phyloP scores from a whole-genome alignment of 2,329 filamentous ascomycete genomes.

The Sclerotinia subarctica region DNA sequence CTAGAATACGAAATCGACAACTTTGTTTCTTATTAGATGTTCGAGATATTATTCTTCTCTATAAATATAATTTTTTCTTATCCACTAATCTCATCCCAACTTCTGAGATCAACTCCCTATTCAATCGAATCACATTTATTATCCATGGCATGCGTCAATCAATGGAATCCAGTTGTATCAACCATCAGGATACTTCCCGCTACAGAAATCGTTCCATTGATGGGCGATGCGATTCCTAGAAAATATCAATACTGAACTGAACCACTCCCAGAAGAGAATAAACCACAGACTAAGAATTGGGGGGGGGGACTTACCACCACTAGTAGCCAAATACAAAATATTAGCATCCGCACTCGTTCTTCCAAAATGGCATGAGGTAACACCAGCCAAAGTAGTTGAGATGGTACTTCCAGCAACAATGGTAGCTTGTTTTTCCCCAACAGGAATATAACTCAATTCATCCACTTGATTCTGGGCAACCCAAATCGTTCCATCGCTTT shows the following conservation, averaged over 20 bases:
- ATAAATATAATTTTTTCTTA: not conserved
- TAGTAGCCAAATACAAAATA: slow-evolving; percentile 26
- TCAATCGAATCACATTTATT: not conserved
- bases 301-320: slow-evolving; percentile 24
- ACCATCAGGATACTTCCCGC: slow-evolving; percentile 12
- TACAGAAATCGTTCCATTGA: slow-evolving; percentile 12
- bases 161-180: slow-evolving; percentile 3
- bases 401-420: slow-evolving; percentile 22
- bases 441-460: slow-evolving; percentile 19
- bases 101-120: not conserved
- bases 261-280: fast-evolving
- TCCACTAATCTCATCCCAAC: not conserved
- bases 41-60: not conserved
- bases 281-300: too few relatives aligned
- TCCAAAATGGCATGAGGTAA: slow-evolving; percentile 27
- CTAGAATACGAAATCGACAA: too few relatives aligned
- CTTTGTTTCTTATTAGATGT: not conserved
- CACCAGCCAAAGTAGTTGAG: slow-evolving; percentile 24
- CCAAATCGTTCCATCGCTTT: slow-evolving; percentile 22
- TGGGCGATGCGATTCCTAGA: slow-evolving; percentile 9
- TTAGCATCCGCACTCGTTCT: slow-evolving; percentile 18
- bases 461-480: slow-evolving; percentile 24
- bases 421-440: not conserved
- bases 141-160: not conserved
- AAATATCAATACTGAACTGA: not conserved